Conservation (phyloP, 2,329 filamentous ascomycete genomes). For the Penicillium sp. region DNA sequence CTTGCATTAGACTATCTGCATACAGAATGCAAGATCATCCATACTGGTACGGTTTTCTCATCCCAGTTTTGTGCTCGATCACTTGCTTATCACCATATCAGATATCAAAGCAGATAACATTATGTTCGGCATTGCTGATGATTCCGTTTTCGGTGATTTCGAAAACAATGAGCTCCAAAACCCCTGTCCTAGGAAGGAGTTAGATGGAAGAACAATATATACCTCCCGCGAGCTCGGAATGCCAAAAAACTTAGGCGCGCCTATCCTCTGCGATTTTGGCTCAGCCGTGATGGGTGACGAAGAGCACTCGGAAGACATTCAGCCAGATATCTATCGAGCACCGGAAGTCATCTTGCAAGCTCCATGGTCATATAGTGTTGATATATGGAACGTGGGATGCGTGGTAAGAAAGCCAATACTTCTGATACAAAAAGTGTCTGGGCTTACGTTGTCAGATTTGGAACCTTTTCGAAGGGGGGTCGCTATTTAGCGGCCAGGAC, state of each 20-base stretch:
- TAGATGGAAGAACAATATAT: constrained; percentile 44
- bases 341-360: constrained; percentile 47
- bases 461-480: constrained; percentile 47
- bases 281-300: constrained; percentile 39
- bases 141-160: constrained; percentile 32
- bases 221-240: constrained; percentile 39
- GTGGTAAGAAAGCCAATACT: constrained; percentile 40
- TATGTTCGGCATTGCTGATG: no score
- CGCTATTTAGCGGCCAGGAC: constrained; percentile 44
- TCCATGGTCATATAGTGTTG: constrained; percentile 46
- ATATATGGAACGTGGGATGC: constrained; percentile 53
- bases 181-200: constrained; percentile 43
- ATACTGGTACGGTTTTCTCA: no score
- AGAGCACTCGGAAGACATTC: constrained; percentile 29
- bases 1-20: no score
- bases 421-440: constrained; percentile 4
- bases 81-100: no score
- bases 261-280: constrained; percentile 50
- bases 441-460: constrained; percentile 39
- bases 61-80: no score
- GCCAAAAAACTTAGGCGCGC: constrained; percentile 30
- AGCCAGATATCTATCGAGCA: constrained; percentile 35
- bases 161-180: constrained; percentile 39
- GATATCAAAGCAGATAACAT: no score
- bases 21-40: no score